Percentiles rank a stretch among this genome's conserved stretches.
These are phyloP conservation scores for Acer yangbiense DNA, from an alignment of 345 rosid species.

Conservation along the genomic window DNA sequence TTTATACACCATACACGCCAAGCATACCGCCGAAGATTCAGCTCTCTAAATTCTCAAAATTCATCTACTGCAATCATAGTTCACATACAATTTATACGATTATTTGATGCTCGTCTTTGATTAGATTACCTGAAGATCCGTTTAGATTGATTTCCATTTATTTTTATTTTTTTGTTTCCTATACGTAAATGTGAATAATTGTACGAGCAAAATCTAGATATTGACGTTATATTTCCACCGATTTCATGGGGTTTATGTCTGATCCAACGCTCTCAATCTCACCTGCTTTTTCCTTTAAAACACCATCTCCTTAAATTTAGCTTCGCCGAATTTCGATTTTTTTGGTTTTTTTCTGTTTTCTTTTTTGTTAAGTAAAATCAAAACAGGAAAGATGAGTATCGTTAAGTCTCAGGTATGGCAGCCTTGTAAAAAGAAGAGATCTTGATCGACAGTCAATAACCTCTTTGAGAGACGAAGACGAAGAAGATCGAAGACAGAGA, in stretches of 20 bases:
- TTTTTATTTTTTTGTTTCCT: too few relatives aligned
- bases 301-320: neutral
- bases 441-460: constrained; percentile 34
- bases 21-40: neutral
- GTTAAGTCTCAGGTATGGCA: constrained; percentile 98
- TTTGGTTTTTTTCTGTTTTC: neutral
- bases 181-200: too few relatives aligned
- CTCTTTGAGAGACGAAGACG: neutral
- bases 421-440: constrained; percentile 98
- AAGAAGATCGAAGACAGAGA: neutral
- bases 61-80: neutral
- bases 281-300: neutral
- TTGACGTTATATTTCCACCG: neutral
- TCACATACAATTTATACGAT: too few relatives aligned
- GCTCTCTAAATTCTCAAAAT: neutral
- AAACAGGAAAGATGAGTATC: constrained; percentile 52
- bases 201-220: too few relatives aligned
- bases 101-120: too few relatives aligned
- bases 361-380: neutral
- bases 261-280: constrained; percentile 12
- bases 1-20: neutral
- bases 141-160: too few relatives aligned
- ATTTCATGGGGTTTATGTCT: constrained; percentile 19
- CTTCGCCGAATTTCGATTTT: neutral
- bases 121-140: too few relatives aligned